Evolutionary conservation across 441 rosid species (phyloP).

Genomic region (Jatropha multifida): DNA sequence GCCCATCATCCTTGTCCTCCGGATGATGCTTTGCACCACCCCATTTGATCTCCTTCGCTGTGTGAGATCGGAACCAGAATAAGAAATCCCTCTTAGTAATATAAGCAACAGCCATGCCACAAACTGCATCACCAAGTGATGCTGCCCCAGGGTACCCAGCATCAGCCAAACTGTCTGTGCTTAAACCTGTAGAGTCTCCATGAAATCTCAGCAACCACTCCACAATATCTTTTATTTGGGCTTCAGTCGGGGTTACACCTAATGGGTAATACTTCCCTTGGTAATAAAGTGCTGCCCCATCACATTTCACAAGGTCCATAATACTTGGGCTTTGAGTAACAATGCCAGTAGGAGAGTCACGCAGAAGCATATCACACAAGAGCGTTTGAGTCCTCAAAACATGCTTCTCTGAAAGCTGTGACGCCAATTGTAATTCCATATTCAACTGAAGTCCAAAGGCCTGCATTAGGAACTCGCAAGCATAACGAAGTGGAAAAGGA

Average conservation of each 20-base stretch:
- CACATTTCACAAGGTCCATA: constrained; percentile 90
- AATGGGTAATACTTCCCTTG: constrained; percentile 64
- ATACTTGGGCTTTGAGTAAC: constrained; percentile 93
- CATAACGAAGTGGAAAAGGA: constrained; percentile 88
- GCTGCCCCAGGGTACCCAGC: constrained; percentile 90
- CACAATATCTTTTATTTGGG: constrained; percentile 74
- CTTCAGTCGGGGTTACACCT: constrained; percentile 82
- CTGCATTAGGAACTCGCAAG: constrained; percentile 97
- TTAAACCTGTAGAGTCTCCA: constrained; percentile 89
- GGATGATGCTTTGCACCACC: constrained; percentile 99
- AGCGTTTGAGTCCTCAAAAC: constrained; percentile 90
- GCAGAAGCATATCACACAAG: constrained; percentile 93
- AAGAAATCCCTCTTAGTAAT: constrained; percentile 77
- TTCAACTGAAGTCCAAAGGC: constrained; percentile 94
- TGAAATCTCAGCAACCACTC: constrained; percentile 85
- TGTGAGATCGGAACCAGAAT: constrained; percentile 95
- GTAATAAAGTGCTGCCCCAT: constrained; percentile 88
- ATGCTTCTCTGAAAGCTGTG: constrained; percentile 80
- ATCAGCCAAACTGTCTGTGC: constrained; percentile 89
- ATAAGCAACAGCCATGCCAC: constrained; percentile 97
- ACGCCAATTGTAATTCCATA: constrained; percentile 92
- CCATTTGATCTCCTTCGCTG: constrained; percentile 93
- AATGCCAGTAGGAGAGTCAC: constrained; percentile 89
- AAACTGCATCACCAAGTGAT: constrained; percentile 86
- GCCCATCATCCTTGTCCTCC: constrained; percentile 90